Conservation (phyloP, 257 asterid genomes). For the Nyctanthes arbortristis region DNA sequence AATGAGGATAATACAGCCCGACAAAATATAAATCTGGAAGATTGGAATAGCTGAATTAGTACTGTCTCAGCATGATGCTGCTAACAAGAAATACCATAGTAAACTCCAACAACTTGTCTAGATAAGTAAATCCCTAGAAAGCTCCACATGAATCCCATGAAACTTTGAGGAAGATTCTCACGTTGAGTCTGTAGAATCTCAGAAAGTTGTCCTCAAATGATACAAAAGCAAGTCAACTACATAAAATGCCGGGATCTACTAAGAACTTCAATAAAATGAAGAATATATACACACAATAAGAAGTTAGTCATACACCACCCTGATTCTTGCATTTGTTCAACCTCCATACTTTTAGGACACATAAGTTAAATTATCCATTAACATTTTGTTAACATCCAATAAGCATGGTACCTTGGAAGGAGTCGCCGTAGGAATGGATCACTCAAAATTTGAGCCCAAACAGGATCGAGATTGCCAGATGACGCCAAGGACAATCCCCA, state of each 20-base stretch:
- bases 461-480: slow-evolving; percentile 67
- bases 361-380: neutral
- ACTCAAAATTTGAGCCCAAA: slow-evolving; percentile 75
- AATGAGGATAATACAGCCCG: neutral
- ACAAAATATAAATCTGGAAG: neutral
- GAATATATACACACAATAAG: neutral
- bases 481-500: slow-evolving; percentile 66
- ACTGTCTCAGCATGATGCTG: slow-evolving; percentile 3
- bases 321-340: neutral
- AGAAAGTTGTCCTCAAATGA: neutral
- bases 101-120: neutral
- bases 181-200: neutral
- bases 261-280: neutral
- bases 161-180: slow-evolving; percentile 7
- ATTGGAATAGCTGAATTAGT: neutral
- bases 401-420: slow-evolving; percentile 60
- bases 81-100: neutral
- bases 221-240: neutral
- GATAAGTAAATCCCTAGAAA: neutral
- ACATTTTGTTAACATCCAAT: neutral
- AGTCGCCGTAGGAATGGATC: slow-evolving; percentile 92
- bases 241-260: neutral
- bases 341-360: slow-evolving; percentile 1
- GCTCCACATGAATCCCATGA: neutral
- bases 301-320: neutral